Evolutionary conservation across 176 grass and related monocot genomes (phyloP).

Genomic region (Aegilops sharonensis): DNA sequence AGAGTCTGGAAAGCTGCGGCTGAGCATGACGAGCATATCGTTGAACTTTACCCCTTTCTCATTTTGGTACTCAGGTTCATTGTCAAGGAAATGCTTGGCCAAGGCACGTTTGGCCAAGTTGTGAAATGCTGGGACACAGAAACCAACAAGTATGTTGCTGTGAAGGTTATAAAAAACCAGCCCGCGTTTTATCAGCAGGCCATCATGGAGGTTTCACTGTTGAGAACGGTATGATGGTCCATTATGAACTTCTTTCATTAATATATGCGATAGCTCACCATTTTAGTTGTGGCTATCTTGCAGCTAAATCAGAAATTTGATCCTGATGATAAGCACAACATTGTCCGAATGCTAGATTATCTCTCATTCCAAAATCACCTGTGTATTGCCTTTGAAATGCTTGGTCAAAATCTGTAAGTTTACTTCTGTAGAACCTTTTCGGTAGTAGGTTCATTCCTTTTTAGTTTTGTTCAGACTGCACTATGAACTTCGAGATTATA

Average conservation of each 20-base stretch:
- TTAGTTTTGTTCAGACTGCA: neutral
- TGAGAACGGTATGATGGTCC: constrained; percentile 61
- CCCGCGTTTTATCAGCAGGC: constrained; percentile 94
- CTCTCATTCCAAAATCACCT: constrained; percentile 79
- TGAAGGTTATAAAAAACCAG: constrained; percentile 99
- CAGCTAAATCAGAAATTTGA: constrained; percentile 92
- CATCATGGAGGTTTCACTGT: constrained; percentile 71
- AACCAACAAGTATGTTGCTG: constrained; percentile 77
- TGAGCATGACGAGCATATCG: constrained; percentile 17
- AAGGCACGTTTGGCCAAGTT: constrained; percentile 98
- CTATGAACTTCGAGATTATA: constrained; percentile 40
- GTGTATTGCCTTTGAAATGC: constrained; percentile 98
- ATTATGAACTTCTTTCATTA: constrained; percentile 6
- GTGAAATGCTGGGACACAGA: constrained; percentile 87
- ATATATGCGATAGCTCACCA: neutral
- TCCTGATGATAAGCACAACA: constrained; percentile 90
- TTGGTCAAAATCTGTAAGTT: constrained; percentile 94
- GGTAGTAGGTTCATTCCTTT: neutral
- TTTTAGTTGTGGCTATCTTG: constrained; percentile 33
- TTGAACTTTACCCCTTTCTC: constrained; percentile 28
- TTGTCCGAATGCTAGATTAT: constrained; percentile 95
- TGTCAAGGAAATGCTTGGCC: constrained; percentile 97
- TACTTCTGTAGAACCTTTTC: neutral
- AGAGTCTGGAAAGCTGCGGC: neutral
- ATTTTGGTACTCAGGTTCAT: constrained; percentile 59